Percentiles rank a stretch among this genome's conserved stretches.
Conservation (phyloP, 768 basidiomycete species). For the Panellus pusillus region DNA sequence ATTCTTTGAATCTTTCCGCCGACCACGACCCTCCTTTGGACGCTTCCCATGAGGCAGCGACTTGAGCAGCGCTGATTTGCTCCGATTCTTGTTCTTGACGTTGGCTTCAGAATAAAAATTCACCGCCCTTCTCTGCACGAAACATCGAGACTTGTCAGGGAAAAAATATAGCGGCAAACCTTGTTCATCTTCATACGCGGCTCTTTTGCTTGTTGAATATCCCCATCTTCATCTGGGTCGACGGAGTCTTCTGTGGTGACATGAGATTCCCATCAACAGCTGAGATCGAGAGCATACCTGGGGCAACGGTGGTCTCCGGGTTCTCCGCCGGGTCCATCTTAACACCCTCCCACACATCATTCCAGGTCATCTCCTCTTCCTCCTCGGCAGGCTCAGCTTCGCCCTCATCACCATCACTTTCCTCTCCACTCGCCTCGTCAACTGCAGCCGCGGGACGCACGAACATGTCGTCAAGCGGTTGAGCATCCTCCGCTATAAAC, state of each 20-base stretch:
- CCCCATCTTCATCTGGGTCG: slow-evolving; percentile 33
- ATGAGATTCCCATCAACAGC: not conserved
- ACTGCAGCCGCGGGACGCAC: slow-evolving; percentile 44
- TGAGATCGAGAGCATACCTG: slow-evolving; percentile 26
- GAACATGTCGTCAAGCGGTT: slow-evolving; percentile 56
- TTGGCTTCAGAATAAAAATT: slow-evolving; percentile 89
- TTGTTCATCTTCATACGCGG: slow-evolving; percentile 94
- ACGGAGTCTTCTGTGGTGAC: slow-evolving; percentile 29
- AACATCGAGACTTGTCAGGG: slow-evolving; percentile 4
- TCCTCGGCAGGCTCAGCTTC: slow-evolving; percentile 33
- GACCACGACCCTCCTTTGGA: slow-evolving; percentile 28
- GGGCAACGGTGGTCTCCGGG: slow-evolving; percentile 26
- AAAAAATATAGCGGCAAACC: slow-evolving; percentile 35
- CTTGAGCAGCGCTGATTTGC: slow-evolving; percentile 60
- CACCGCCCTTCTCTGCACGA: slow-evolving; percentile 71
- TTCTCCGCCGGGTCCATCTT: slow-evolving; percentile 35
- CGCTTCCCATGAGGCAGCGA: slow-evolving; percentile 55
- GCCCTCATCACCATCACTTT: slow-evolving; percentile 38
- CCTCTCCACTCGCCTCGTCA: slow-evolving; percentile 37
- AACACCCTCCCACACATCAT: slow-evolving; percentile 78
- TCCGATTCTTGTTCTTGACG: slow-evolving; percentile 84
- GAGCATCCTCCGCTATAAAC: slow-evolving; percentile 84
- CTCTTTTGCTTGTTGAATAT: slow-evolving; percentile 48
- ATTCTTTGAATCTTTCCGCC: slow-evolving; percentile 7
- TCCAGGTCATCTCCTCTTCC: slow-evolving; percentile 72